Base-by-base conservation (phyloP, 495 filamentous ascomycete genomes). In the Tetracladium setigerum region DNA sequence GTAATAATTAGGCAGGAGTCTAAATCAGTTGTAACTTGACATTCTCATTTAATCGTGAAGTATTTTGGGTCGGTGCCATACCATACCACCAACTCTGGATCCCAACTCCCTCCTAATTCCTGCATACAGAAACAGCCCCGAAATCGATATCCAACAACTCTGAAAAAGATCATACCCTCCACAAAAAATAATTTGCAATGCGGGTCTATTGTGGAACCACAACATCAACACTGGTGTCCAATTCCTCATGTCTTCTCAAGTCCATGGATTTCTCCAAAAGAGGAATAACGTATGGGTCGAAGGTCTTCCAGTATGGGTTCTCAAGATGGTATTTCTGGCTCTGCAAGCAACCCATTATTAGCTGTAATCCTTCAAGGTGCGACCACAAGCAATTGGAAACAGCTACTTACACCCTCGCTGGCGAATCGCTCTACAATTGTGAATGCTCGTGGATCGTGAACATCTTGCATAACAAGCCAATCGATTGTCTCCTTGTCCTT, bases 301-400 rank as follows among this genome's bases (percentile, higher is more conserved):
- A 85, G 10, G 79, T 82, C 72, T 81, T 74, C 78, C 78, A 82
- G 68, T 84, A 84, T 0, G 78, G 78, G 60, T 82, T 82, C 58
- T 74, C 72, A 14, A 82, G 67, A 58, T 83, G 79, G 55, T 81
- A 82, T 56, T 77, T 68, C 63, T 81, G 77, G 57, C 64, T 70
- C 66, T 69, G 49, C 22, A 35, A 14, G 41, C 32, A 54, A n/a
- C 13, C 40, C 38, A 18, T 22, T 13, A 18, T 22, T 13, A 41
- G 15, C 18, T 41, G 12, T 24, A 7, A 3, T 27, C 22, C 22
- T n/a, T n/a, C 34, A 37, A n/a, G 34, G 3, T 9, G 3, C 34
- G 10, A n/a, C 22, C 38, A 30, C 36, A 35, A 16, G 22, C 27
- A 40, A 13, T 15, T 17, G 5, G 4, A 14, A 38, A 24, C 22